These are phyloP conservation scores for Lachancea kluyveri DNA, from an alignment of 805 yeast genomes.

Conservation along the genomic window DNA sequence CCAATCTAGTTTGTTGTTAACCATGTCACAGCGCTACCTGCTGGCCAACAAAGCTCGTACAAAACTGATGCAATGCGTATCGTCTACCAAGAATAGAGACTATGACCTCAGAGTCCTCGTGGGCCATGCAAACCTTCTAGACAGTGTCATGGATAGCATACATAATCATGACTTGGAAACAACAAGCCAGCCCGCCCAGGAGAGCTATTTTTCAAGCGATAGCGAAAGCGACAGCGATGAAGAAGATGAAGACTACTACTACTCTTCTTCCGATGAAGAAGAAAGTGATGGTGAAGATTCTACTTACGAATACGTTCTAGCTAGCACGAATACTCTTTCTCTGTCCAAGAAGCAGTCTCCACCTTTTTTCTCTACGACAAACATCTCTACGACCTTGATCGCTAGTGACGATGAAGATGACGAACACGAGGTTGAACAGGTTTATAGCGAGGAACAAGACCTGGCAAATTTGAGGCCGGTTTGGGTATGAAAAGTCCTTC, in stretches of 20 bases:
- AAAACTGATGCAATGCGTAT: conserved; percentile 19
- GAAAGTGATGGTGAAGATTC: conserved; percentile 5
- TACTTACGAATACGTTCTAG: conserved; percentile 2
- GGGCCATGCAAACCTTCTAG: conserved; percentile 31
- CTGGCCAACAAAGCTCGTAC: conserved; percentile 20
- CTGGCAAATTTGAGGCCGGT: conserved; percentile 1
- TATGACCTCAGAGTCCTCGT: conserved; percentile 25
- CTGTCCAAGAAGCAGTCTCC: neutral
- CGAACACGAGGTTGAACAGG: conserved; percentile 8
- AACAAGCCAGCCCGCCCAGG: conserved; percentile 10
- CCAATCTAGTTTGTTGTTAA: conserved; percentile 2
- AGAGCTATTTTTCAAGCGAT: conserved; percentile 13
- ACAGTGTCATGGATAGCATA: conserved; percentile 19
- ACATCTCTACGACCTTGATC: conserved; percentile 3
- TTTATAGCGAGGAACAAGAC: conserved; percentile 1
- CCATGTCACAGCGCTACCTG: conserved; percentile 8
- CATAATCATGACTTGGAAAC: conserved; percentile 7
- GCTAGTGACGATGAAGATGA: conserved; percentile 4
- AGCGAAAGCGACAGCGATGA: conserved; percentile 19
- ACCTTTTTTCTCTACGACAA: no score
- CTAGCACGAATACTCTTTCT: neutral
- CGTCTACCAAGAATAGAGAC: conserved; percentile 14
- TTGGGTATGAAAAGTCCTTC: conserved; percentile 1
- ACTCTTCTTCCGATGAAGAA: no score
- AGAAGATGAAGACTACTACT: conserved; percentile 7